A percentile compares a stretch with the other conserved stretches of the same genome.
Conservation (phyloP, 2,329 filamentous ascomycete genomes). For the Penicillium rolfsii region DNA sequence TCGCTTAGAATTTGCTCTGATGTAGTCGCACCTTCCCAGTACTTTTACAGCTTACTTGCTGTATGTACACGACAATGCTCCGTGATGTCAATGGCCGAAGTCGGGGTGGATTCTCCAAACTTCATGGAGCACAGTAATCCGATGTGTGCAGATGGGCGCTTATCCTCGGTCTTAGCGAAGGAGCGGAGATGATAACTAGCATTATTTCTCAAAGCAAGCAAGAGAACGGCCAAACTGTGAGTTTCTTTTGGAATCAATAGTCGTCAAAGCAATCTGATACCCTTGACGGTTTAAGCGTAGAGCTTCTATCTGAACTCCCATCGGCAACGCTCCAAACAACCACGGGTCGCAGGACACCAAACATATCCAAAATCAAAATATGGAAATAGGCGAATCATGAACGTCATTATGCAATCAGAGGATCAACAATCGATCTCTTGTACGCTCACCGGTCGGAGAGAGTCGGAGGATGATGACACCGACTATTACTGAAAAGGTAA, state of each 20-base stretch:
- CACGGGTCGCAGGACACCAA: not conserved
- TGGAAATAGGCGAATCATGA: constrained; percentile 11
- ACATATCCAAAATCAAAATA: not conserved
- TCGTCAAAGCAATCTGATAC: not conserved
- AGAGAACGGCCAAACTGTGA: not conserved
- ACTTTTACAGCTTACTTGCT: not conserved
- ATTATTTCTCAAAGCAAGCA: not conserved
- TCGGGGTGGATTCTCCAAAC: not conserved
- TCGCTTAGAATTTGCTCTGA: not conserved
- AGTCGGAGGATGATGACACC: constrained; percentile 24
- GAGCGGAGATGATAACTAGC: not conserved
- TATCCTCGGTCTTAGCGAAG: not conserved
- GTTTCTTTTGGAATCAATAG: not conserved
- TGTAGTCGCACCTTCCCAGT: not conserved
- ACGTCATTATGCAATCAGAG: constrained; percentile 21
- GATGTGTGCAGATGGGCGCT: not conserved
- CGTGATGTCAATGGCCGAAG: not conserved
- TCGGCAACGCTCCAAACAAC: not conserved
- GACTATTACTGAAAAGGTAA: not conserved
- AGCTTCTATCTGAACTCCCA: not conserved
- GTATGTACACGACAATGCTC: not conserved
- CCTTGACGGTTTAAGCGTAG: not conserved
- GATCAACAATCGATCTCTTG: constrained; percentile 16
- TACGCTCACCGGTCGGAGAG: constrained; percentile 26
- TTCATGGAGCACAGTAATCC: constrained; percentile 5